A percentile compares a stretch with the other conserved stretches of the same genome.
Evolutionary conservation across 129 eudicot species (phyloP).

Genomic region (Lactuca sativa): DNA sequence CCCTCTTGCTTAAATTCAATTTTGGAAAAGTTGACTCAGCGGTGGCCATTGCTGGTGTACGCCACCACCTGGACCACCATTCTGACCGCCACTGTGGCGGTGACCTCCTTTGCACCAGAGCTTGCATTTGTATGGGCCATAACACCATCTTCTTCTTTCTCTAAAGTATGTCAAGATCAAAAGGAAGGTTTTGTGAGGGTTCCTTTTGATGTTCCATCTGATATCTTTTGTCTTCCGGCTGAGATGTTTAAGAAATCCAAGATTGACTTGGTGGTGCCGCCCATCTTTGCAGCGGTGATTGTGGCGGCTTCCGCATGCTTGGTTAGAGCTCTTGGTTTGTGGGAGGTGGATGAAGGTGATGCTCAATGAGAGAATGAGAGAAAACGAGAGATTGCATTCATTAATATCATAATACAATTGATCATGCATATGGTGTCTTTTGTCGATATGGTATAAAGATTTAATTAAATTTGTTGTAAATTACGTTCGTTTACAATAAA

Average conservation of each 20-base stretch:
- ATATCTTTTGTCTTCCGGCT: constrained; percentile 54
- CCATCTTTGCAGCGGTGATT: constrained; percentile 72
- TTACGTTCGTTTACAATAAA: background rate
- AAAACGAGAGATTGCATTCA: background rate
- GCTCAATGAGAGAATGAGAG: constrained; percentile 20
- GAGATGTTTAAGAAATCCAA: constrained; percentile 47
- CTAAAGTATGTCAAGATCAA: constrained; percentile 41
- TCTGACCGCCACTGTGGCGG: constrained; percentile 53
- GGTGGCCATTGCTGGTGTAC: constrained; percentile 60
- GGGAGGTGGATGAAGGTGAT: constrained; percentile 60
- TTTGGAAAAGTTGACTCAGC: constrained; percentile 33
- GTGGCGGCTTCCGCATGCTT: constrained; percentile 71
- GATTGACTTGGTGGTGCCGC: constrained; percentile 77
- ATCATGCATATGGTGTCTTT: background rate
- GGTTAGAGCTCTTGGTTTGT: constrained; percentile 75
- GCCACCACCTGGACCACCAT: constrained; percentile 68
- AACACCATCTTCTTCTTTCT: constrained; percentile 50
- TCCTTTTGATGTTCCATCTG: constrained; percentile 59
- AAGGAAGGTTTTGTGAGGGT: constrained; percentile 47
- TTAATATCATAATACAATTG: background rate
- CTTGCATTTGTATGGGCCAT: constrained; percentile 56
- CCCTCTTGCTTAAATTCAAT: constrained; percentile 36
- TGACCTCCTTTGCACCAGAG: constrained; percentile 63
- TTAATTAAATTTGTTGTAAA: constrained; percentile 2
- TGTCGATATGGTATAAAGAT: constrained; percentile 1